Percentiles rank a stretch among this genome's conserved stretches.
phyloP scores from a whole-genome alignment of 169 alveolate genomes.

The Plasmodium yoelii region DNA sequence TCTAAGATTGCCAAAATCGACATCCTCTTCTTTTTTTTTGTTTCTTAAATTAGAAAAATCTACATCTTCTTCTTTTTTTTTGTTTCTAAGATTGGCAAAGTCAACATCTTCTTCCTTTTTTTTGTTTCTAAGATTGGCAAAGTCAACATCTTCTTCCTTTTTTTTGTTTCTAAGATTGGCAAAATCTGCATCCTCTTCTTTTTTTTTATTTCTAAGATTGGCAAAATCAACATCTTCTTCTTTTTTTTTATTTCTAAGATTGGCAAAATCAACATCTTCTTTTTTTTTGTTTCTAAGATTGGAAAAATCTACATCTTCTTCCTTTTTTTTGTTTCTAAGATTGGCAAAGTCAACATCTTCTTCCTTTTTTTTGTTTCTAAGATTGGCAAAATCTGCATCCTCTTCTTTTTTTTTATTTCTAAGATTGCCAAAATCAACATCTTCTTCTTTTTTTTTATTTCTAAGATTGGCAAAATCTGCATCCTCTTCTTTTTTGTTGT shows the following conservation, averaged over 20 bases:
- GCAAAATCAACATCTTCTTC: slow-evolving; percentile 12
- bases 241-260: slow-evolving; percentile 8
- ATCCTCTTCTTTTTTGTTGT: slow-evolving; percentile 5
- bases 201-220: slow-evolving; percentile 21
- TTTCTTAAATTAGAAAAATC: neutral
- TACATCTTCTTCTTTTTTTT: neutral
- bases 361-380: slow-evolving; percentile 1
- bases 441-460: slow-evolving; percentile 13
- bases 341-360: slow-evolving; percentile 18
- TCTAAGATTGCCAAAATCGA: slow-evolving; percentile 19
- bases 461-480: slow-evolving; percentile 17
- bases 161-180: slow-evolving; percentile 20
- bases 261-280: neutral
- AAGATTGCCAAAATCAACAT: neutral
- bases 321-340: neutral
- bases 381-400: slow-evolving; percentile 10
- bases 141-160: slow-evolving; percentile 6
- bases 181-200: slow-evolving; percentile 1
- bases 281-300: neutral
- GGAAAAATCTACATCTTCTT: slow-evolving; percentile 5
- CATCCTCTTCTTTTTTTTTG: slow-evolving; percentile 2
- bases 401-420: slow-evolving; percentile 16
- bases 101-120: slow-evolving; percentile 11
- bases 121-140: slow-evolving; percentile 21
- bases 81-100: slow-evolving; percentile 14